Percentiles rank a stretch among this genome's conserved stretches.
Evolutionary conservation across 495 filamentous ascomycete species (phyloP).

Genomic region (Aspergillus cavernicola): DNA sequence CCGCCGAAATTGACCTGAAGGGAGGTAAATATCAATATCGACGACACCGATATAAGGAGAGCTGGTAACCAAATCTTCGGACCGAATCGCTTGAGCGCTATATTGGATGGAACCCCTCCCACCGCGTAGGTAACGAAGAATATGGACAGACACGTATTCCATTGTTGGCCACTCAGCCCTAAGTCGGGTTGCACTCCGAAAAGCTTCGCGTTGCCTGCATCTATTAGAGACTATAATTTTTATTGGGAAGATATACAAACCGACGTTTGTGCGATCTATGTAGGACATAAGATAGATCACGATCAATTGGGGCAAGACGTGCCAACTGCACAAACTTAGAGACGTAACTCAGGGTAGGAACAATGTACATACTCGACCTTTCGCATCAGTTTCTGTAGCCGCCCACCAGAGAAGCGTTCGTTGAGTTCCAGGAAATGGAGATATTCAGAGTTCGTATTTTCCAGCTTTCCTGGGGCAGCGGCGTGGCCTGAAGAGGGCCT

Average conservation of each 20-base stretch:
- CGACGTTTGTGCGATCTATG: background rate
- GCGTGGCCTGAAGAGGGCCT: background rate
- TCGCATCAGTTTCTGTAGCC: background rate
- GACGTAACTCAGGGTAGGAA: background rate
- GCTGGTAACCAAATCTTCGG: conserved; percentile 2
- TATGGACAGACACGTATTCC: conserved; percentile 7
- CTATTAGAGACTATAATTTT: background rate
- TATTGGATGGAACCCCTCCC: conserved; percentile 5
- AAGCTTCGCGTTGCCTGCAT: background rate
- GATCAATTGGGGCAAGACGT: background rate
- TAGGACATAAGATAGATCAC: background rate
- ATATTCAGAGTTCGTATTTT: background rate
- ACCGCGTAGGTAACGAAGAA: conserved; percentile 10
- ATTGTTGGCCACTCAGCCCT: background rate
- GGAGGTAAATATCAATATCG: conserved; percentile 68
- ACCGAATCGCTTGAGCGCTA: conserved; percentile 3
- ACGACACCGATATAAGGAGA: background rate
- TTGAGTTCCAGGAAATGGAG: background rate
- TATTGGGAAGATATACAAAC: background rate
- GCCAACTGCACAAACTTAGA: background rate
- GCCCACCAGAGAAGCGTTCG: background rate
- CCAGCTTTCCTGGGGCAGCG: background rate
- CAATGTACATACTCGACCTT: background rate
- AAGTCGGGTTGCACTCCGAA: background rate
- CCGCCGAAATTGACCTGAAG: conserved; percentile 68